Evolutionary conservation across 306 rosid species (phyloP).

Genomic region (Fragaria iinumae): DNA sequence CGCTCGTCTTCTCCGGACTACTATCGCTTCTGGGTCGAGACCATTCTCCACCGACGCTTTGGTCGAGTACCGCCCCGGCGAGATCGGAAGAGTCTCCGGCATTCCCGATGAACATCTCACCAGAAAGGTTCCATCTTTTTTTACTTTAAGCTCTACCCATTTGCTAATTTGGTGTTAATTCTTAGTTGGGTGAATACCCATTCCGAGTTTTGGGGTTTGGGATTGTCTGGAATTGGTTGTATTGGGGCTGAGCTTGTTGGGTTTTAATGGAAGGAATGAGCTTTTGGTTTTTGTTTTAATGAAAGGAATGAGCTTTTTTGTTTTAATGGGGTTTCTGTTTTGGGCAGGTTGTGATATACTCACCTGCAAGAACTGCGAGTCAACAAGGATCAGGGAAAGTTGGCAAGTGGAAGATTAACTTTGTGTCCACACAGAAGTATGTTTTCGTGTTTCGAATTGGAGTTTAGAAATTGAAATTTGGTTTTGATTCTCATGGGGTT

Average conservation of each 20-base stretch:
- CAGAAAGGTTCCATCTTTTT: slow-evolving; percentile 50
- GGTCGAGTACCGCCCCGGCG: slow-evolving; percentile 68
- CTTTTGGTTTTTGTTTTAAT: neutral
- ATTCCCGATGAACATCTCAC: slow-evolving; percentile 87
- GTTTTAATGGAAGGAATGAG: neutral
- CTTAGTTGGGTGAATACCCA: neutral
- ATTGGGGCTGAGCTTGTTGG: neutral
- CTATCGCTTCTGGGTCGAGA: slow-evolving; percentile 35
- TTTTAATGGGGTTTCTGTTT: neutral
- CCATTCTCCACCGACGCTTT: slow-evolving; percentile 63
- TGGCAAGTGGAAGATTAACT: slow-evolving; percentile 95
- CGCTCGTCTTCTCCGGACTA: slow-evolving; percentile 46
- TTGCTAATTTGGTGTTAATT: neutral
- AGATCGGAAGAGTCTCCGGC: slow-evolving; percentile 92
- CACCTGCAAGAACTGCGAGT: slow-evolving; percentile 94
- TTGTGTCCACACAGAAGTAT: slow-evolving; percentile 89
- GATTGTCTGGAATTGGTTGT: neutral
- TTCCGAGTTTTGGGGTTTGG: slow-evolving; percentile 2
- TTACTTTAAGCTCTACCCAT: neutral
- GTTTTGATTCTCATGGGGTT: neutral
- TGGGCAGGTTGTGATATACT: slow-evolving; percentile 81
- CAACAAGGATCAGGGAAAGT: slow-evolving; percentile 99
- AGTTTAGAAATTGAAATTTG: neutral
- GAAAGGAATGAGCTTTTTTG: neutral
- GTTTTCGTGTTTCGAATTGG: neutral